A percentile compares a stretch with the other conserved stretches of the same genome.
Conservation (phyloP, 352 stramenopile species). For the Globisporangium iwayamae region DNA sequence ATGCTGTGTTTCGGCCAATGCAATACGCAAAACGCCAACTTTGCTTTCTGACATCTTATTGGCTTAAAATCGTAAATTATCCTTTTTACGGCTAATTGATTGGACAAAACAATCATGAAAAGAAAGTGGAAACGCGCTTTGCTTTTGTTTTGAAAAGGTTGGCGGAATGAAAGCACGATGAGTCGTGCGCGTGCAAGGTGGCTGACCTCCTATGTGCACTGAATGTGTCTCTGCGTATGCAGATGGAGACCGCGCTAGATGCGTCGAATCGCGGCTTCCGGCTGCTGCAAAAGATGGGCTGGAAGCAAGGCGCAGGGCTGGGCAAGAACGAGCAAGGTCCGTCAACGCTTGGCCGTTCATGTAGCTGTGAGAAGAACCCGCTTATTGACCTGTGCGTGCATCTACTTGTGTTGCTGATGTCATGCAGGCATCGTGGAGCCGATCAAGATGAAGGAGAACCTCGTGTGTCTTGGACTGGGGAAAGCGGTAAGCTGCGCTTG, state of each 20-base stretch:
- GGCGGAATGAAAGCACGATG: too few species aligned
- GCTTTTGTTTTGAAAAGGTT: too few species aligned
- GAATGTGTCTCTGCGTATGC: neutral
- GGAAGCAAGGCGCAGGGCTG: slow-evolving; percentile 44
- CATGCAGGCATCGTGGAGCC: slow-evolving; percentile 48
- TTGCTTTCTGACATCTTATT: too few species aligned
- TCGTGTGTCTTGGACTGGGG: slow-evolving; percentile 51
- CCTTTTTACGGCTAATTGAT: too few species aligned
- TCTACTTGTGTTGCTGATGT: neutral
- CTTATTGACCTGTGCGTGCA: neutral
- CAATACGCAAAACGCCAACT: too few species aligned
- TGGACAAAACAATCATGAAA: too few species aligned
- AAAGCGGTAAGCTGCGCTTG: slow-evolving; percentile 33
- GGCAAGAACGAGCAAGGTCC: slow-evolving; percentile 47
- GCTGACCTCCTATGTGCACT: too few species aligned
- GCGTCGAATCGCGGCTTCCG: slow-evolving; percentile 54
- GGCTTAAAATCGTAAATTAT: too few species aligned
- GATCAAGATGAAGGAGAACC: slow-evolving; percentile 59
- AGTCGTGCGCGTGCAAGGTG: too few species aligned
- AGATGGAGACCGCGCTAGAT: slow-evolving; percentile 28
- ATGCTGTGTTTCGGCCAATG: too few species aligned
- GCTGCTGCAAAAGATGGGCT: slow-evolving; percentile 63
- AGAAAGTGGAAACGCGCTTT: too few species aligned
- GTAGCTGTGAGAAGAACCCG: neutral
- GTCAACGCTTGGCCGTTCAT: too few species aligned